Evolutionary conservation across 75 land plant genomes (phyloP), one percentile per base, ranked within the genome.

Genomic region (Cryptomeria japonica): DNA sequence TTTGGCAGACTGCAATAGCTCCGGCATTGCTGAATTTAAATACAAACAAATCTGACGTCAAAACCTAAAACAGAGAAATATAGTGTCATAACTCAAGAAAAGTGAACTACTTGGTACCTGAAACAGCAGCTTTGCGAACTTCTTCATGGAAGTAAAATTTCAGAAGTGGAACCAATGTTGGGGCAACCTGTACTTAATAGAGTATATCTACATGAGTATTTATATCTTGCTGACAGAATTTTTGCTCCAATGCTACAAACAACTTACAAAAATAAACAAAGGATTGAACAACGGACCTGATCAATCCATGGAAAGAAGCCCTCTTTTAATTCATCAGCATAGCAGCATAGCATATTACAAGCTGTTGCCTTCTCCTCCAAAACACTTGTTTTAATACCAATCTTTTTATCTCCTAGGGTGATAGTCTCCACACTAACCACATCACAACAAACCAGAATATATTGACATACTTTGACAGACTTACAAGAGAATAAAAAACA

Each of bases 91-190:
- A 32, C 85, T 83, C 25, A 10, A 87, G 37, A 85, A 51, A 85
- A 84, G 10, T 28, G n/a, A 19, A 77, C 13, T 32, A 73, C 55
- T 25, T 61, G 47, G 10, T 88, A 98, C 99, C 98, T 91, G 99
- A 94, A 88, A 98, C 99, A 88, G 99, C 96, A 87, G 99, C 99
- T 86, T 93, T 96, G 28, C 99, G 92, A n/a, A 98, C 99, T 93
- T 98, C 99, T 90, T 98, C 99, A 90, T 98, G 99, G 87, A 98
- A 97, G 90, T 98, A 98, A 85, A 98, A 98, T 85, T 98, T 98
- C 31, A 98, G 90, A 78, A 98, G 96, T 15, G 99, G 99, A 86
- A 98, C 99, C 78, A 98, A 89, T 15, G 92, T 97, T 12, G 99
- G 95, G 83, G 99, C 99, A 92, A 98, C 99, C 99, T 98, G 92